These are phyloP conservation scores for Kluyveromyces wickerhamii DNA, from an alignment of 805 yeast species.

Conservation along the genomic window DNA sequence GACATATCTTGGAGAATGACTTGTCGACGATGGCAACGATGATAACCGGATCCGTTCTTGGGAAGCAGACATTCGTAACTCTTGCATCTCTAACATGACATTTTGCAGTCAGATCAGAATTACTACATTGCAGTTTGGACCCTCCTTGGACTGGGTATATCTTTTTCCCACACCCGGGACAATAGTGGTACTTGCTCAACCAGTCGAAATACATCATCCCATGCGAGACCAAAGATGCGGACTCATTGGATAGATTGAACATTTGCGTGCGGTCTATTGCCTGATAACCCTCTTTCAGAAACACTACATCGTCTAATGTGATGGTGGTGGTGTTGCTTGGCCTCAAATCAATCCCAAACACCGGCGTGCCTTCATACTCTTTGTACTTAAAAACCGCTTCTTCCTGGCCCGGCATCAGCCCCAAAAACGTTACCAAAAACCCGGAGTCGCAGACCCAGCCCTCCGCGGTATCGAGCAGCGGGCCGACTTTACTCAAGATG, in stretches of 20 bases:
- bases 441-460: slow-evolving; percentile 13
- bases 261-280: slow-evolving; percentile 7
- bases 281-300: slow-evolving; percentile 6
- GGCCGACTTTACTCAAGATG: slow-evolving; percentile 9
- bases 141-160: slow-evolving; percentile 68
- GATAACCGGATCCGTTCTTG: slow-evolving; percentile 83
- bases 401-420: slow-evolving; percentile 12
- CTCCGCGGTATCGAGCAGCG: slow-evolving; percentile 12
- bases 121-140: slow-evolving; percentile 48
- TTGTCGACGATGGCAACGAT: slow-evolving; percentile 69
- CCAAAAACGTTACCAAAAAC: slow-evolving; percentile 18
- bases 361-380: slow-evolving; percentile 52
- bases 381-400: slow-evolving; percentile 36
- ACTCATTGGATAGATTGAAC: slow-evolving; percentile 26
- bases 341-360: slow-evolving; percentile 51
- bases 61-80: slow-evolving; percentile 77
- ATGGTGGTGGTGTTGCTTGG: slow-evolving; percentile 7
- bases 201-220: slow-evolving; percentile 81
- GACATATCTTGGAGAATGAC: slow-evolving; percentile 51
- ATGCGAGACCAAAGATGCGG: slow-evolving; percentile 68
- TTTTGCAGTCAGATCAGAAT: slow-evolving; percentile 7
- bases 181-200: slow-evolving; percentile 61
- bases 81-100: slow-evolving; percentile 35
- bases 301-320: slow-evolving; percentile 7
- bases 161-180: slow-evolving; percentile 77